Conservation (phyloP, 176 grass and related monocot genomes). For the Triticum dicoccoides region DNA sequence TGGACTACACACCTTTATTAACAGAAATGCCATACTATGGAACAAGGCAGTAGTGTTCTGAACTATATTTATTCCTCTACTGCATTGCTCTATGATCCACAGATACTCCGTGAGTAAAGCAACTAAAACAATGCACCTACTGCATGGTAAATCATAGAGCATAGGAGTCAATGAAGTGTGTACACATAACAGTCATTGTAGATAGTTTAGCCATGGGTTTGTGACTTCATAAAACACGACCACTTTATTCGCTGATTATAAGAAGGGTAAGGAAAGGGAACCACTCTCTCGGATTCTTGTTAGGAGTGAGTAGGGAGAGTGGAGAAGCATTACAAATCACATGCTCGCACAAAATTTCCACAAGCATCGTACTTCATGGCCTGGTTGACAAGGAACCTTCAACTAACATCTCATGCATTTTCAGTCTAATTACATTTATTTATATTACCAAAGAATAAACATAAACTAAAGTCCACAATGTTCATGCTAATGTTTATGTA, state of each 20-base stretch:
- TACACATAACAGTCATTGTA: background rate
- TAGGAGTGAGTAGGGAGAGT: background rate
- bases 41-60: no score
- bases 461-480: background rate
- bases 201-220: background rate
- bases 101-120: no score
- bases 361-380: background rate
- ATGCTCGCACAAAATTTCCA: background rate
- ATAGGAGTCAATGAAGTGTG: no score
- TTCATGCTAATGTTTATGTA: background rate
- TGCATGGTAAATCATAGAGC: no score
- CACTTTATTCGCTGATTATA: no score
- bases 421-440: background rate
- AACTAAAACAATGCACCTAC: no score
- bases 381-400: background rate
- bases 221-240: no score
- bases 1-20: no score
- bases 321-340: background rate
- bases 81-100: no score
- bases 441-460: background rate
- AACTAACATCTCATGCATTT: background rate
- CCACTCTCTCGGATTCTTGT: background rate
- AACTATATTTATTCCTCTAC: no score
- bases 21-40: no score
- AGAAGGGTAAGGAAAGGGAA: background rate